Base-by-base conservation (phyloP, 768 basidiomycete genomes). In the Astraeus odoratus region DNA sequence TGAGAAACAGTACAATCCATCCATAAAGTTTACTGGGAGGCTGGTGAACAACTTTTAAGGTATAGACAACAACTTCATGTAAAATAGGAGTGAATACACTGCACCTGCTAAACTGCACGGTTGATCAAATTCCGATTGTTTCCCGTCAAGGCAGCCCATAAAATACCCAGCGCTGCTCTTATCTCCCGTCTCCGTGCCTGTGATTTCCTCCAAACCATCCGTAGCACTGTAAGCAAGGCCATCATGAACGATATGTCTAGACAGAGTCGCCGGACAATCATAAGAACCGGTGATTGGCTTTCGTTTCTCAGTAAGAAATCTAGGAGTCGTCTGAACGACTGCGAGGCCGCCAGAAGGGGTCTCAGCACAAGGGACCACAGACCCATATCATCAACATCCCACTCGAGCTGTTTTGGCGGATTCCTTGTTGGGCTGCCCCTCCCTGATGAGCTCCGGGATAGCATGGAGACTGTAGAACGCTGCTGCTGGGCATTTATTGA, bases 371-470 rank as follows among this genome's bases (percentile, higher is more conserved):
- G 54, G 6, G 88, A 77, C 89, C 89, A 92, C 69, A 90, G 75
- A 38, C 89, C 89, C 59, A 90, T 69, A 58, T 90, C 86, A 40
- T 86, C 76, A n/a, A 86, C 57, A 57, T 88, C 83, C 81, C 83
- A 86, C 16, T 71, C 63, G 25, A 64, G 61, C 9, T 27, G 48
- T 25, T 61, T 41, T 8, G 47, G 34, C 26, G 57, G 58, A 3
- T 65, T 55, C 31, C 62, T 58, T 26, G 68, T 55, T 5, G 74
- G 74, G 27, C 73, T 76, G 26, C 67, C 66, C n/a, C 71, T 66
- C 37, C 71, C 67, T 26, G 67, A 68, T 23, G 63, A 57, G 22
- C 61, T 60, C 43, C 67, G 63, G 5, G 72, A 67, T 35, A 71
- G 67, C 30, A 61, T 57, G 6, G 72, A 69, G 16, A 64, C 48